Base-by-base conservation (phyloP, 2,329 filamentous ascomycete species). In the Aspergillus aculeatus region DNA sequence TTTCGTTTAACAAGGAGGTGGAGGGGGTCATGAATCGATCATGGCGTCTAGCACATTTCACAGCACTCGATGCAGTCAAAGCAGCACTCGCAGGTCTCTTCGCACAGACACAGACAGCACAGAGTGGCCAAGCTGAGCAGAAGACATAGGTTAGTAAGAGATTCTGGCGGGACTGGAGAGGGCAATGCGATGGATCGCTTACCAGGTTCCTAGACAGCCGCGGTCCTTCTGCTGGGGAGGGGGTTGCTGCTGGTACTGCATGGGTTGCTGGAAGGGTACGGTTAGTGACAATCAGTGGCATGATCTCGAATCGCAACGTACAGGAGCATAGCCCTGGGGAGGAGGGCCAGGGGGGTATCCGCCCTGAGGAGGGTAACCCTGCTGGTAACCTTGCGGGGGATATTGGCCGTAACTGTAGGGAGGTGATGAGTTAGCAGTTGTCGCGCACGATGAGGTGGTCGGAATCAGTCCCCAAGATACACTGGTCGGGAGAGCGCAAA, bases 101-200 rank as follows among this genome's bases (percentile, higher is more conserved):
- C 85, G 67, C 83, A 86, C 29, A 88, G 78, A 73, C 85, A 88
- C 69, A 85, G 87, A 71, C 85, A 88, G 77, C 85, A 87, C 41
- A 88, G 72, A 35, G 78, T 78, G 51, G 82, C 83, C 52, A 86
- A 70, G 74, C 83, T 82, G 59, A 21, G 29, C 23, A 31, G 53
- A 26, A 21, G 24, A 50, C 7, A 23, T 29, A n/a, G 12, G 53
- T 69, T 61, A 67, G 64, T 51, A 2, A 50, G 6, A 31, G 12
- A 24, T 41, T 7, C 16, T 19, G 16, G 47, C 7, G 21, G 35
- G 24, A 14, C 11, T 24, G n/a, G 9, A 31, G 47, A 26, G 5
- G 24, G 12, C 10, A 41, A 32, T 19, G 14, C 24, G 16, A 31
- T 16, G 21, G n/a, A 41, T 65, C 76, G 38, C 38, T 72, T 72